Evolutionary conservation across 2,329 filamentous ascomycete genomes (phyloP).

Genomic region (Graphilbum ipis-grandicollis): DNA sequence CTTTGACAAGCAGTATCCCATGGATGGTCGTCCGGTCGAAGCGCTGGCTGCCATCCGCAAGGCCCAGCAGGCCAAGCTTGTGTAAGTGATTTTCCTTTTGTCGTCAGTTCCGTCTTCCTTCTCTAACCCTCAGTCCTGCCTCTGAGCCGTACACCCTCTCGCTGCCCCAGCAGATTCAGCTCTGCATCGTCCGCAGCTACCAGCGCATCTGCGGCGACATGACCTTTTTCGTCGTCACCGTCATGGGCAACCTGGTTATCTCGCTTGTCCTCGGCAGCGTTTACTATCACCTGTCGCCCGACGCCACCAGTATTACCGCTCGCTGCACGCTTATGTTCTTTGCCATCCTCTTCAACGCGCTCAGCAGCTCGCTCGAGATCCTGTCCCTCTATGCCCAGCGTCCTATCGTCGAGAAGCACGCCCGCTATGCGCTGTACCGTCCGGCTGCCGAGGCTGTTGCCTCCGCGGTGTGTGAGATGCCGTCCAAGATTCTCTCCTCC

Average conservation of each 20-base stretch:
- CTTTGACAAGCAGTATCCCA: conserved; percentile 34
- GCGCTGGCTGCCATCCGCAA: conserved; percentile 34
- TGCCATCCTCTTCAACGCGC: conserved; percentile 71
- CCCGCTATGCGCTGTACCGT: conserved; percentile 82
- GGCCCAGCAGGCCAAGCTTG: conserved; percentile 44
- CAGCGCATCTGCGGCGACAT: conserved; percentile 60
- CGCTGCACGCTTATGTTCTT: conserved; percentile 74
- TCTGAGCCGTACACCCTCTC: conserved; percentile 73
- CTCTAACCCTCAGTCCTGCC: conserved; percentile 53
- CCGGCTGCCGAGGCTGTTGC: conserved; percentile 72
- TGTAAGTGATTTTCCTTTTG: conserved; percentile 53
- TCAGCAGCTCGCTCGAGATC: conserved; percentile 67
- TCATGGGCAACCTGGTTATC: conserved; percentile 51
- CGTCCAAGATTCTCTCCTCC: conserved; percentile 60
- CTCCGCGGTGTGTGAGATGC: conserved; percentile 73
- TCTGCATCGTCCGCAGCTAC: conserved; percentile 70
- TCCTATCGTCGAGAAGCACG: conserved; percentile 82
- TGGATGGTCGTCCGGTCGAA: conserved; percentile 33
- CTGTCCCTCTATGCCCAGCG: conserved; percentile 75
- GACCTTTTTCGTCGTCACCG: conserved; percentile 49
- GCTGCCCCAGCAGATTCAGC: conserved; percentile 51
- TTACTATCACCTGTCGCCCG: conserved; percentile 4
- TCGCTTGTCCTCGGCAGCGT: conserved; percentile 6
- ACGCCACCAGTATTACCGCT: conserved; percentile 26
- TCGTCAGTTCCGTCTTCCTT: conserved; percentile 61